Base-by-base conservation (phyloP, 805 yeast genomes). In the Pichia californica region DNA sequence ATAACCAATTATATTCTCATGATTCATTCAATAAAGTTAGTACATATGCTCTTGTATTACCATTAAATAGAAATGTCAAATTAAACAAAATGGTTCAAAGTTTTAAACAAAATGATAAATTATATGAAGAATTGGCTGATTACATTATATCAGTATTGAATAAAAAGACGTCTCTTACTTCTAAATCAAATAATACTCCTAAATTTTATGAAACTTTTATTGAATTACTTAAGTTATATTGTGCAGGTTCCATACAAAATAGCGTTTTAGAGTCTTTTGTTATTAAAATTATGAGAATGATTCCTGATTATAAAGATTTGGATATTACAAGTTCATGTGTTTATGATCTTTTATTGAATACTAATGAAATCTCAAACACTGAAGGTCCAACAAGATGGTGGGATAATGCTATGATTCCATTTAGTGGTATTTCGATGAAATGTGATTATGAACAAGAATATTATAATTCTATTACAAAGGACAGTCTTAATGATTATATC, bases 321-420 rank as follows among this genome's bases (percentile, higher is more conserved):
- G 81, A 77, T 42, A 72, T 77, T 37, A 73, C 83, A 1, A 68
- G 71, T 47, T 70, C 79, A 6, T 53, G 71, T 26, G 77, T 83
- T 1, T 78, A 74, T 53, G 74, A 78, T 23, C 50, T 81, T 20
- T 56, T 79, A 7, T 51, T 62, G 8, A 56, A 59, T 7, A 53
- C 67, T 14, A 61, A 59, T 3, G 59, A 54, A 41, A 50, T 58
- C 21, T 21, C 47, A 5, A 53, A 51, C 2, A 53, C 52, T 26
- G 68, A 63, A 25, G 77, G 80, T 51, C 88, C 88, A 6, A 56
- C 67, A 1, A 67, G 60, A 20, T 77, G 77, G 76, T 69, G 76
- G 36, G 66, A 64, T 29, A 62, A 70, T 3, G 58, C 75, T 13
- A 63, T 67, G 14, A 57, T 73, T 14, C 80, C 85, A 1, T 53